A percentile compares a stretch with the other conserved stretches of the same genome.
These are phyloP conservation scores for Xylaria sp. DNA, from an alignment of 2,329 filamentous ascomycete species.

Conservation along the genomic window DNA sequence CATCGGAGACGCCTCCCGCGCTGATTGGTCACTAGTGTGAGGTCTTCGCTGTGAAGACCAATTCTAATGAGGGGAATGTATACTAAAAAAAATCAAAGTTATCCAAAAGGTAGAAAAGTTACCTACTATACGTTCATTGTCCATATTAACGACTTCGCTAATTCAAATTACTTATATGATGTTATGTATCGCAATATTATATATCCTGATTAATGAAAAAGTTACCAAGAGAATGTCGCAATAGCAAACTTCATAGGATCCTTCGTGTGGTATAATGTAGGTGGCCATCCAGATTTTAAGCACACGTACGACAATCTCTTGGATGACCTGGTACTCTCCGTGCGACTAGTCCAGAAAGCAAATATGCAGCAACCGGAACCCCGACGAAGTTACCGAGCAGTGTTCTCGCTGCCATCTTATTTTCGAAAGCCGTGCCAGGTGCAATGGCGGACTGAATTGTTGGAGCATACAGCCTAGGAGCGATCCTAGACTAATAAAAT, in stretches of 20 bases:
- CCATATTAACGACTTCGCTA: not conserved
- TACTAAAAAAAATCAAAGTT: not conserved
- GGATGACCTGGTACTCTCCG: not conserved
- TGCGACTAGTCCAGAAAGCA: not conserved
- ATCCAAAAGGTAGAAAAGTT: not conserved
- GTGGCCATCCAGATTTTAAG: not conserved
- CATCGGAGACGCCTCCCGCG: not conserved
- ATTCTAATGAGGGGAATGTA: slow-evolving; percentile 6
- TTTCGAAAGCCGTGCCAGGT: not conserved
- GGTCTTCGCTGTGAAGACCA: not conserved
- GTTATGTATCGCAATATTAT: not conserved
- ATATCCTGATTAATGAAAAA: too few relatives aligned
- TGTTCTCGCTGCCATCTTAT: not conserved
- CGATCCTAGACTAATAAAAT: not conserved
- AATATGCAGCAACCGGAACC: not conserved
- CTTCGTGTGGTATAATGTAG: not conserved
- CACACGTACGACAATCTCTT: not conserved
- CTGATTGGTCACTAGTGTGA: not conserved
- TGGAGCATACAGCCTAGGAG: not conserved
- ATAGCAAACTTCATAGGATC: not conserved
- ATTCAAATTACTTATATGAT: not conserved
- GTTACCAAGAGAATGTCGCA: not conserved
- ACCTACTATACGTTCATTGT: not conserved
- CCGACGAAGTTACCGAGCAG: not conserved
- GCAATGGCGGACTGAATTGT: not conserved